Conservation (phyloP, 441 rosid genomes). For the Raphanus hybrid region DNA sequence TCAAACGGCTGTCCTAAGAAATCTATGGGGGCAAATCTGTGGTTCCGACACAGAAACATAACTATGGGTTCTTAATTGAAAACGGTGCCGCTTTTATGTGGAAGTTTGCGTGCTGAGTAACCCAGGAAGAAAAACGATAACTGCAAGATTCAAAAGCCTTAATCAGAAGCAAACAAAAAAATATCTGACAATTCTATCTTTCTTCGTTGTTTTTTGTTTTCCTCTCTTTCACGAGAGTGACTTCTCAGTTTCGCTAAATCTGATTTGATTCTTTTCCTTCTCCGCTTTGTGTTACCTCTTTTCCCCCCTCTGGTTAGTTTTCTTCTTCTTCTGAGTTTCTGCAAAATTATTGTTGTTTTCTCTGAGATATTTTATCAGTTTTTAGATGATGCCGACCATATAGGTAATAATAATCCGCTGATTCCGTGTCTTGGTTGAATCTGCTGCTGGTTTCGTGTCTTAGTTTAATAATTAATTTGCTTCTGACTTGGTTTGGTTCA, state of each 20-base stretch:
- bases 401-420: background rate
- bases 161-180: conserved; percentile 33
- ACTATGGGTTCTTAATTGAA: background rate
- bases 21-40: conserved; percentile 30
- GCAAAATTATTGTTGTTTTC: conserved; percentile 1
- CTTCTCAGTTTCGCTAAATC: conserved; percentile 3
- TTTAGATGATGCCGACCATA: conserved; percentile 17
- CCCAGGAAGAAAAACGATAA: conserved; percentile 27
- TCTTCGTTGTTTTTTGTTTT: background rate
- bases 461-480: background rate
- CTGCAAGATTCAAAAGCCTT: conserved; percentile 41
- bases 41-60: conserved; percentile 16
- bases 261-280: background rate
- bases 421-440: background rate
- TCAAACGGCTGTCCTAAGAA: conserved; percentile 16
- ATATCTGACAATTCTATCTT: conserved; percentile 37
- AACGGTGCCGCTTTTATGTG: conserved; percentile 31
- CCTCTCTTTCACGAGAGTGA: conserved; percentile 29
- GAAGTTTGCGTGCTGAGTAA: conserved; percentile 45
- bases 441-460: background rate
- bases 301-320: conserved; percentile 33
- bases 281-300: conserved; percentile 1
- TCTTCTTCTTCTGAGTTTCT: background rate
- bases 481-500: conserved; percentile 25
- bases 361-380: background rate